Percentiles rank a stretch among this genome's conserved stretches.
phyloP scores from a whole-genome alignment of 2,329 filamentous ascomycete genomes.

The Botrytis paeoniae region DNA sequence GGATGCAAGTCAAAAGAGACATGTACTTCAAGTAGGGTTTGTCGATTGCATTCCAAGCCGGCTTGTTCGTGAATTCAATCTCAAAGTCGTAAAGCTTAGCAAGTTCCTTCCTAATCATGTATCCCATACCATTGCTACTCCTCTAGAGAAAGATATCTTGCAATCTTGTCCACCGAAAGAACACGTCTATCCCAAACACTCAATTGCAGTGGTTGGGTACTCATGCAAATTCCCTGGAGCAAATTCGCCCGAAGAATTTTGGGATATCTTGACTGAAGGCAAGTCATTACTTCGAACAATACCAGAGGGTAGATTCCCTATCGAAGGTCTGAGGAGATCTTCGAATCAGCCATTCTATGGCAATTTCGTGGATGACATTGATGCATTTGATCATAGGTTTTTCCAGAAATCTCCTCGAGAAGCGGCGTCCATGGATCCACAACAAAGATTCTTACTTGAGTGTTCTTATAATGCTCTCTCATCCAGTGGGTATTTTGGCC shows the following conservation, averaged over 20 bases:
- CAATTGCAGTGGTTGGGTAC: slow-evolving; percentile 40
- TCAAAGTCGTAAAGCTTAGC: not conserved
- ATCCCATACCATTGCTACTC: not conserved
- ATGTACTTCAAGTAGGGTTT: not conserved
- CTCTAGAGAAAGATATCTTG: not conserved
- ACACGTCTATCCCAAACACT: slow-evolving; percentile 19
- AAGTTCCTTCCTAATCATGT: not conserved
- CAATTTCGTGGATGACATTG: slow-evolving; percentile 20
- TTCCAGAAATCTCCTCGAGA: slow-evolving; percentile 21
- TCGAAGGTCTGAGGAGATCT: slow-evolving; percentile 32
- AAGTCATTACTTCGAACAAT: slow-evolving; percentile 16
- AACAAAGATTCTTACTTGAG: slow-evolving; percentile 21
- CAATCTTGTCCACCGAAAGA: not conserved
- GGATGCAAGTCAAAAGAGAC: slow-evolving; percentile 16
- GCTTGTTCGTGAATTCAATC: slow-evolving; percentile 9
- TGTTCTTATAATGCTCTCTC: slow-evolving; percentile 21
- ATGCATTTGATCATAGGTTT: slow-evolving; percentile 23
- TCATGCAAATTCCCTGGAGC: slow-evolving; percentile 42
- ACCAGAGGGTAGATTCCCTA: slow-evolving; percentile 39
- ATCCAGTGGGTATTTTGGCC: slow-evolving; percentile 15
- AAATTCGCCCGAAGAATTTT: slow-evolving; percentile 45
- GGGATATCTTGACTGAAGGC: slow-evolving; percentile 43
- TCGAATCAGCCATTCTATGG: slow-evolving; percentile 7
- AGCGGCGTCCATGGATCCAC: slow-evolving; percentile 27
- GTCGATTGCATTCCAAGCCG: not conserved